phyloP scores from a whole-genome alignment of 148 eudicot genomes.

The Vaccinium darrowii region DNA sequence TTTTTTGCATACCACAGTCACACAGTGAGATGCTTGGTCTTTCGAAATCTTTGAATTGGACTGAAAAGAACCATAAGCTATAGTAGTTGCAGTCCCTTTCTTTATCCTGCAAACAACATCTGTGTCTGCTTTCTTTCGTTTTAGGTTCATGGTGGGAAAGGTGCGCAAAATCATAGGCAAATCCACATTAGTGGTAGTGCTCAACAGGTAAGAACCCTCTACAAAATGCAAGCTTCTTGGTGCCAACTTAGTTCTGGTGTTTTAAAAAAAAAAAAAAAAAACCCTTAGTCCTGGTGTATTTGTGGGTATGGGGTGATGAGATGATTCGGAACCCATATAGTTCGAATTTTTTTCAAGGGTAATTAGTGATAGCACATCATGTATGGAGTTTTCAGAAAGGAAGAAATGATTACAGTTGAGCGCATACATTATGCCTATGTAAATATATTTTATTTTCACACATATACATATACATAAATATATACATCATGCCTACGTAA shows the following conservation, averaged over 20 bases:
- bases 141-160: conserved; percentile 88
- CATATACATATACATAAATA: neutral
- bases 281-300: neutral
- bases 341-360: neutral
- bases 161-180: conserved; percentile 81
- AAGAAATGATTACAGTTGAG: neutral
- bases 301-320: neutral
- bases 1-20: neutral
- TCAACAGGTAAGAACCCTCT: conserved; percentile 55
- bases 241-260: neutral
- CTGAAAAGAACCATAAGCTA: neutral
- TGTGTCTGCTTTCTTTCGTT: conserved; percentile 10
- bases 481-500: too few species aligned
- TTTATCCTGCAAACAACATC: neutral
- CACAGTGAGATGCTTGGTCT: neutral
- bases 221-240: neutral
- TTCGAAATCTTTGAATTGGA: neutral
- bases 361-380: neutral
- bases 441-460: neutral
- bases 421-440: neutral
- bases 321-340: neutral
- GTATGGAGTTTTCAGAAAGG: neutral
- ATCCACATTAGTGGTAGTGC: conserved; percentile 81
- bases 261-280: neutral
- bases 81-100: neutral